Evolutionary conservation across 352 stramenopile genomes (phyloP).

Genomic region (Pythium grandisporangium): DNA sequence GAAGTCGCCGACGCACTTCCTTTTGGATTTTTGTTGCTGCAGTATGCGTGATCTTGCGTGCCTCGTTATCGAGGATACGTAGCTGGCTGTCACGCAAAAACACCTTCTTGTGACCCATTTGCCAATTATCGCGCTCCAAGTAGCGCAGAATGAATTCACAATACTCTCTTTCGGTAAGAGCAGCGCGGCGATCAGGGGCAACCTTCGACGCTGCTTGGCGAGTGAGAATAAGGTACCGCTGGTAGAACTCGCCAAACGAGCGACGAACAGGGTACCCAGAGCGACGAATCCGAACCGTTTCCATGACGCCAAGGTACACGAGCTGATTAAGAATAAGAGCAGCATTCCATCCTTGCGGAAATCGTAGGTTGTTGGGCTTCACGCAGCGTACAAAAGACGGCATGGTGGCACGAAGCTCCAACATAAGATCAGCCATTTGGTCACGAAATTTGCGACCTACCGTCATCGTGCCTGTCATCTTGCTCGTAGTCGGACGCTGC

Average conservation of each 20-base stretch:
- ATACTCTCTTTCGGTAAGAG: slow-evolving; percentile 66
- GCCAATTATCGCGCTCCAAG: slow-evolving; percentile 79
- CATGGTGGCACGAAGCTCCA: slow-evolving; percentile 67
- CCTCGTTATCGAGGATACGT: slow-evolving; percentile 75
- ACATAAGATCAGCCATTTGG: slow-evolving; percentile 84
- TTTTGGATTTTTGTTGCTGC: slow-evolving; percentile 74
- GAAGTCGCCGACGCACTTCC: slow-evolving; percentile 49
- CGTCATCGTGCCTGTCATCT: slow-evolving; percentile 87
- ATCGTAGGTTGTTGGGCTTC: slow-evolving; percentile 89
- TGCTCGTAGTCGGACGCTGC: slow-evolving; percentile 57
- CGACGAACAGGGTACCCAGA: slow-evolving; percentile 82
- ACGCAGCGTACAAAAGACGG: slow-evolving; percentile 90
- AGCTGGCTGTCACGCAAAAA: slow-evolving; percentile 82
- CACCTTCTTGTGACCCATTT: slow-evolving; percentile 84
- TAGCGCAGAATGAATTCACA: slow-evolving; percentile 78
- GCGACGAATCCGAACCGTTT: slow-evolving; percentile 84
- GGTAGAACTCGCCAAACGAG: slow-evolving; percentile 78
- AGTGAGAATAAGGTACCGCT: slow-evolving; percentile 85
- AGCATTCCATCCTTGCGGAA: slow-evolving; percentile 82
- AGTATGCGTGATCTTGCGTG: slow-evolving; percentile 79
- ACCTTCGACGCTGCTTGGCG: slow-evolving; percentile 52
- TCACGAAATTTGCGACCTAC: slow-evolving; percentile 87
- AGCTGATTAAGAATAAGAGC: slow-evolving; percentile 83
- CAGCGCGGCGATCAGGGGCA: slow-evolving; percentile 31
- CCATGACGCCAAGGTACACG: slow-evolving; percentile 87